These are phyloP conservation scores for Stagonosporopsis cucurbitacearum DNA, from an alignment of 2,329 filamentous ascomycete species.

Conservation along the genomic window DNA sequence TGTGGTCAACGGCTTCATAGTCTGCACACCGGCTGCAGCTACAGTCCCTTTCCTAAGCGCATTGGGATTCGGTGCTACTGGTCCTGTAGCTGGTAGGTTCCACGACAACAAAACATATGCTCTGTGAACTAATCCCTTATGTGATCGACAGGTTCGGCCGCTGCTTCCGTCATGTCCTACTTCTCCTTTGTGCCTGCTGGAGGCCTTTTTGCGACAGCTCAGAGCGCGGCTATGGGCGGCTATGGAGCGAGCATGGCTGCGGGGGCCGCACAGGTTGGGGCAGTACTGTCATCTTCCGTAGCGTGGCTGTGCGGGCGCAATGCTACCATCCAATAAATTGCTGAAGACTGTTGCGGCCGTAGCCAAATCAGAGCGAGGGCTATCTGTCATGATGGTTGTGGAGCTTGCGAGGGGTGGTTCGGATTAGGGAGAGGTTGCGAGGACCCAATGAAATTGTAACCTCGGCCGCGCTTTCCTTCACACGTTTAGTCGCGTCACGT, in stretches of 20 bases:
- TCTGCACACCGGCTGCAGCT: slow-evolving; percentile 31
- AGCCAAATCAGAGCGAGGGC: not conserved
- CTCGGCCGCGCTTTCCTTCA: slow-evolving; percentile 11
- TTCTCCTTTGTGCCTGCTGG: slow-evolving; percentile 31
- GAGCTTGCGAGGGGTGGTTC: not conserved
- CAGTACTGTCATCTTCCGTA: slow-evolving; percentile 20
- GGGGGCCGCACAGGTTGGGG: slow-evolving; percentile 30
- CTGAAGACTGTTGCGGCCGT: not conserved
- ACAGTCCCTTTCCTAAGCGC: slow-evolving; percentile 31
- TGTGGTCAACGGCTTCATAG: slow-evolving; percentile 30
- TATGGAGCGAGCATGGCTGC: slow-evolving; percentile 35
- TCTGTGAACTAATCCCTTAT: not conserved
- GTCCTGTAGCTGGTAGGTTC: slow-evolving; percentile 31
- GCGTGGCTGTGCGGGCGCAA: slow-evolving; percentile 18
- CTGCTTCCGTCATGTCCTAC: slow-evolving; percentile 27
- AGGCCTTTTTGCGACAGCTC: slow-evolving; percentile 31
- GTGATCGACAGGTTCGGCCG: slow-evolving; percentile 27
- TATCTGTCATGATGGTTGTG: not conserved
- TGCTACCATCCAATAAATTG: not conserved
- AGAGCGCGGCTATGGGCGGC: slow-evolving; percentile 45
- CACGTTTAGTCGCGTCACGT: not conserved
- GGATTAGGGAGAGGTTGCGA: slow-evolving; percentile 9
- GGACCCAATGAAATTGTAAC: slow-evolving; percentile 17
- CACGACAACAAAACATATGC: too few species aligned
- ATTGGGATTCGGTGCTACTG: slow-evolving; percentile 29